Base-by-base conservation (phyloP, 2,329 filamentous ascomycete species). In the Claviceps sp. region DNA sequence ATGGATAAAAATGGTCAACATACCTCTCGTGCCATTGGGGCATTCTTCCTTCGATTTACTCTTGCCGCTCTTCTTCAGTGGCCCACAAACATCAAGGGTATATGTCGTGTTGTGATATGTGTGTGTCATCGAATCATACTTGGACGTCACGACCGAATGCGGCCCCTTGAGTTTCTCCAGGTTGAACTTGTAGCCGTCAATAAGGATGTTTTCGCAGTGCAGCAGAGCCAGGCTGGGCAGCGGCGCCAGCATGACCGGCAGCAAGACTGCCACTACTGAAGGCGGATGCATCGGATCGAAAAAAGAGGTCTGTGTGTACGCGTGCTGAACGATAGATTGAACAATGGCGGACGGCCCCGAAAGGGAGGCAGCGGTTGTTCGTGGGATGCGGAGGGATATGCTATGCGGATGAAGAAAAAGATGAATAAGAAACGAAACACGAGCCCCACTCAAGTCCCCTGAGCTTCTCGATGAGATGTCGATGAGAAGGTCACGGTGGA, bases 61-160 rank as follows among this genome's bases (percentile, higher is more conserved):
- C 23, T 77, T 77, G 44, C 78, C 79, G 48, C 74, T 76, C 63
- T 78, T 77, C 64, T 79, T 78, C 57, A 95, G 69, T 6, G 79
- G 73, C 50, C 73, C 68, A 69, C 88, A 95, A 47, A 94, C 74
- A 60, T 94, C 85, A 52, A 94, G 64, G 1, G 86, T 90, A 66
- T 88, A 94, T 44, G 87, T 91, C 26, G 82, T 88, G 66, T 93
- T 93, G 52, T 59, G 58, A 50, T 68, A 62, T 54, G 72, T 74
- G 29, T 78, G 71, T 16, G 73, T 72, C 16, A 72, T 75, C 20
- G 75, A 74, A 37, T 75, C 67, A 56, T 74, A 71, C 58, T 72
- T 73, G 60, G 71, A 73, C 47, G 79, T 79, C 51, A 87, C 75
- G 39, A 88, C 81, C 0, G 81, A 79, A 64, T 85, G 84, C 37